A percentile compares a stretch with the other conserved stretches of the same genome.
Conservation (phyloP, 164 flowering plant genomes). For the Aristolochia californica region DNA sequence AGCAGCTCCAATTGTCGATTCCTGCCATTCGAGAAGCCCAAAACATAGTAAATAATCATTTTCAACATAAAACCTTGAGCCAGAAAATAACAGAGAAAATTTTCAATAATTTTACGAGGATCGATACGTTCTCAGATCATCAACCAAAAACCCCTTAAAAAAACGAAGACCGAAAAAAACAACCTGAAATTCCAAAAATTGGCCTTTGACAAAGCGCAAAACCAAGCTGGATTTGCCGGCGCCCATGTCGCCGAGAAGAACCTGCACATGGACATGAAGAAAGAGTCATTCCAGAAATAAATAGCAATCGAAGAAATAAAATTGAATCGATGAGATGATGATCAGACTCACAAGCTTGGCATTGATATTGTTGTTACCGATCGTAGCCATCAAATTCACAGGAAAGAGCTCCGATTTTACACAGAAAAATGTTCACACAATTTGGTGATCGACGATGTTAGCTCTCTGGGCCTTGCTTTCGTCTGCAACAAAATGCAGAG, state of each 20-base stretch:
- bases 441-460: no score
- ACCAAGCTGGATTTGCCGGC: conserved; percentile 71
- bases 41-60: background rate
- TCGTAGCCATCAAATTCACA: conserved; percentile 36
- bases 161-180: background rate
- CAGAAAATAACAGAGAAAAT: background rate
- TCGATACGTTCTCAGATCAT: background rate
- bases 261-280: conserved; percentile 19
- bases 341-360: conserved; percentile 55
- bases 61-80: background rate
- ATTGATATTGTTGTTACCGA: conserved; percentile 58
- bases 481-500: background rate
- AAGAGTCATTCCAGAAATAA: no score
- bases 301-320: background rate
- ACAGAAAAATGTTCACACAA: background rate
- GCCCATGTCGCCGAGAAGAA: conserved; percentile 65
- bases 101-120: no score
- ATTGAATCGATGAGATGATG: conserved; percentile 1
- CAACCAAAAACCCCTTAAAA: background rate
- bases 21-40: conserved; percentile 20
- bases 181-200: conserved; percentile 66
- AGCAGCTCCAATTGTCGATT: conserved; percentile 71
- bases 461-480: no score
- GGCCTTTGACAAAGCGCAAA: conserved; percentile 65
- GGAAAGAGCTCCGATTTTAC: conserved; percentile 1